Percentiles rank a stretch among this genome's conserved stretches.
These are phyloP conservation scores for Stachybotrys chartarum DNA, from an alignment of 2,329 filamentous ascomycete species.

Conservation along the genomic window DNA sequence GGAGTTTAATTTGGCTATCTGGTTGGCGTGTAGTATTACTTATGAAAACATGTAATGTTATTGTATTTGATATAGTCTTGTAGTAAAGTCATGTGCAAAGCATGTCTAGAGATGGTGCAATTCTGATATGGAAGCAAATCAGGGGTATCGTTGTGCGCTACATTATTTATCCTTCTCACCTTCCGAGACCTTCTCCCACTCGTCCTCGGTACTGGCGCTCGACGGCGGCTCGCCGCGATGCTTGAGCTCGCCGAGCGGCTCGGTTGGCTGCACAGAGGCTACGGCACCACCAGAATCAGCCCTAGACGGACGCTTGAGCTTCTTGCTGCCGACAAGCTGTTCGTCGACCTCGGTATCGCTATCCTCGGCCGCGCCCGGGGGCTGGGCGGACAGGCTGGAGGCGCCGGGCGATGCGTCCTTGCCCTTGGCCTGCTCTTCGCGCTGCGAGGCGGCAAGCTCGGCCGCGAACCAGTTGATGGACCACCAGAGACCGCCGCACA, in stretches of 20 bases:
- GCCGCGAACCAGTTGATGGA: slow-evolving; percentile 94
- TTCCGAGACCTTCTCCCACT: slow-evolving; percentile 94
- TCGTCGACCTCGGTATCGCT: slow-evolving; percentile 40
- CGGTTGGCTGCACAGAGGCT: slow-evolving; percentile 34
- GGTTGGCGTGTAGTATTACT: neutral
- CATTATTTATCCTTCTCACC: slow-evolving; percentile 50
- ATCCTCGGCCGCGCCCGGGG: slow-evolving; percentile 18
- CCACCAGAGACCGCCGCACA: slow-evolving; percentile 82
- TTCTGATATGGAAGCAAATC: neutral
- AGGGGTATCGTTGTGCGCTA: neutral
- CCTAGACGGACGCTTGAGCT: slow-evolving; percentile 7
- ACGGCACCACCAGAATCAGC: slow-evolving; percentile 9
- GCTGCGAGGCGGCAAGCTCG: slow-evolving; percentile 45
- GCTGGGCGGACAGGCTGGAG: slow-evolving; percentile 21
- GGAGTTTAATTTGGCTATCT: neutral
- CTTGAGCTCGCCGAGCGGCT: slow-evolving; percentile 40
- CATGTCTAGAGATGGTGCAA: neutral
- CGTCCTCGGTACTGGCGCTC: slow-evolving; percentile 76
- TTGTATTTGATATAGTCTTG: too few species aligned
- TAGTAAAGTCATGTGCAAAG: neutral
- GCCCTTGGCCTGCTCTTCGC: slow-evolving; percentile 21
- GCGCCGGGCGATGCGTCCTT: slow-evolving; percentile 19
- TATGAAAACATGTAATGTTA: neutral
- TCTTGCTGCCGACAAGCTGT: slow-evolving; percentile 12
- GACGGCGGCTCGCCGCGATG: slow-evolving; percentile 42